Percentiles rank a stretch among this genome's conserved stretches.
phyloP scores from a whole-genome alignment of 176 grass and related monocot species.

The Chrysopogon serrulatus region DNA sequence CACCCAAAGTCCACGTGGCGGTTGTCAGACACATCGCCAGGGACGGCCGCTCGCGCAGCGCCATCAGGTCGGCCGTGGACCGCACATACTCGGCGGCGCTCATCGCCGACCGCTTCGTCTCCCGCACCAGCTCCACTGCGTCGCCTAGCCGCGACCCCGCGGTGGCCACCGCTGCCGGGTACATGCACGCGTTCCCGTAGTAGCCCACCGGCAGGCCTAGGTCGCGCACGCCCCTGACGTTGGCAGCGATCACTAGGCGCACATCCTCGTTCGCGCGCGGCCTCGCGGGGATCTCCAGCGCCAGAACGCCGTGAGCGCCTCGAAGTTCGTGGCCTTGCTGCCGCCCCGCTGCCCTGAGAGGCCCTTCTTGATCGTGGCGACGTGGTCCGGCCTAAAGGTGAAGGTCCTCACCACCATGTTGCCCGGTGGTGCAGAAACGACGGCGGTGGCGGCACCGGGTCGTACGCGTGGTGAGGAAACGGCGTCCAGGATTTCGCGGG shows the following conservation, averaged over 20 bases:
- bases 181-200: conserved; percentile 44
- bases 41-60: conserved; percentile 12
- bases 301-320: neutral
- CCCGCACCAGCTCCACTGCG: conserved; percentile 19
- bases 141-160: neutral
- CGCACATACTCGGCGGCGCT: conserved; percentile 26
- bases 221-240: neutral
- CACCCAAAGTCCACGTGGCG: conserved; percentile 23
- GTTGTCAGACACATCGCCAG: conserved; percentile 23
- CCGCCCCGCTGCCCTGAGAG: neutral
- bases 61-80: conserved; percentile 33
- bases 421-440: neutral
- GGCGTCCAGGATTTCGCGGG: conserved; percentile 22
- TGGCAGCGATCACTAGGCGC: conserved; percentile 5
- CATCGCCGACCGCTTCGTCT: conserved; percentile 18
- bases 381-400: neutral
- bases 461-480: conserved; percentile 31
- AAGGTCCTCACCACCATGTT: neutral
- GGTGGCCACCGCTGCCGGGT: neutral
- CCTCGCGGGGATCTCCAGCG: conserved; percentile 5
- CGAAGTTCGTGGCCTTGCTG: conserved; percentile 5
- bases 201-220: conserved; percentile 7
- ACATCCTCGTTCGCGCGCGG: neutral
- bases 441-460: neutral
- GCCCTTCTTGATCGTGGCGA: neutral